These are phyloP conservation scores for Eucalyptus cloeziana DNA, from an alignment of 345 rosid genomes.

Conservation along the genomic window DNA sequence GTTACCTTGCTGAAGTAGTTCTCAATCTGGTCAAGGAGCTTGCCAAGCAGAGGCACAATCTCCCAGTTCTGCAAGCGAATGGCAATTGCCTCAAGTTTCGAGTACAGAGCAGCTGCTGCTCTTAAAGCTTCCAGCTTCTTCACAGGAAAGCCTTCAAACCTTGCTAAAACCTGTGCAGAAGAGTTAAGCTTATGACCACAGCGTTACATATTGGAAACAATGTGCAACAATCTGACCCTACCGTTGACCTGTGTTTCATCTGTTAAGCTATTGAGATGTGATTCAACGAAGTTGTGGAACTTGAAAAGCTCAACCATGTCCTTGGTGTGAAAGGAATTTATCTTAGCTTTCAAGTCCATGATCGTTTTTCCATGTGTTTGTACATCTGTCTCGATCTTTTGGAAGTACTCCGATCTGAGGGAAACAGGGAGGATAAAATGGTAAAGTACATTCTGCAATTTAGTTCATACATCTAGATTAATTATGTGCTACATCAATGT, in stretches of 20 bases:
- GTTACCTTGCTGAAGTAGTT: conserved; percentile 70
- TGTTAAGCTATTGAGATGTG: conserved; percentile 59
- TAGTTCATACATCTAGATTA: background rate
- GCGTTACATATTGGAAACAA: background rate
- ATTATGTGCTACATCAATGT: background rate
- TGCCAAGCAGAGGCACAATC: conserved; percentile 43
- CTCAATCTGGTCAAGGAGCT: conserved; percentile 61
- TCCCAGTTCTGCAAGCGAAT: conserved; percentile 61
- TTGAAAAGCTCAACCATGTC: conserved; percentile 66
- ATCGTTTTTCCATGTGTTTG: conserved; percentile 47
- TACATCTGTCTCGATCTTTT: conserved; percentile 72
- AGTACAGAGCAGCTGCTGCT: conserved; percentile 51
- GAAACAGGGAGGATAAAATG: background rate
- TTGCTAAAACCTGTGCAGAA: conserved; percentile 50
- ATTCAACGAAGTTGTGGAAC: conserved; percentile 61
- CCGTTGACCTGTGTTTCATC: conserved; percentile 75
- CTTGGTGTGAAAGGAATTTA: conserved; percentile 49
- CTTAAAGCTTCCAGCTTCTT: conserved; percentile 78
- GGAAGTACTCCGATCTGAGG: conserved; percentile 82
- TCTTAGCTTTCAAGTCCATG: conserved; percentile 35
- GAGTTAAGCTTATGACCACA: background rate
- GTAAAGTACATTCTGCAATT: background rate
- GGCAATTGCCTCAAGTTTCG: conserved; percentile 34
- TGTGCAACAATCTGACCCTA: background rate
- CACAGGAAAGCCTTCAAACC: conserved; percentile 80